These are phyloP conservation scores for Erysimum cheiranthoides DNA, from an alignment of 345 rosid genomes.

Conservation along the genomic window DNA sequence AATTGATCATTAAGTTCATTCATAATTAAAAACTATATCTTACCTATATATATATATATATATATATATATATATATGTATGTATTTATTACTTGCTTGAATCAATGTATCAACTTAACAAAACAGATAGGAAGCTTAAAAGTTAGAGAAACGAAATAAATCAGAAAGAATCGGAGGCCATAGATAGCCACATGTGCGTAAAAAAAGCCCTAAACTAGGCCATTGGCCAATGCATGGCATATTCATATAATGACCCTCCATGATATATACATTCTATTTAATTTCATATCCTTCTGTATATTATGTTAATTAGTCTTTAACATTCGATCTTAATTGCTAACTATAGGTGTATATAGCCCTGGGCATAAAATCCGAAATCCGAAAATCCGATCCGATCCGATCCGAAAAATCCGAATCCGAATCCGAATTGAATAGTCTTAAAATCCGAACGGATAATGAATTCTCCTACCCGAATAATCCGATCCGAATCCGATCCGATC, in stretches of 20 bases:
- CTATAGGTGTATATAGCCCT: slow-evolving; percentile 8
- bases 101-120: slow-evolving; percentile 41
- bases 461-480: too few relatives aligned
- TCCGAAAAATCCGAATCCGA: too few relatives aligned
- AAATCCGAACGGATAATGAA: too few relatives aligned
- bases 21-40: neutral
- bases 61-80: neutral
- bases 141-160: slow-evolving; percentile 37
- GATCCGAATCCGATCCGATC: too few relatives aligned
- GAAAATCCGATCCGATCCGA: too few relatives aligned
- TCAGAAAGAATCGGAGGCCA: slow-evolving; percentile 33
- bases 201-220: slow-evolving; percentile 34
- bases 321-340: slow-evolving; percentile 21
- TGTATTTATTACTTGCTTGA: slow-evolving; percentile 36
- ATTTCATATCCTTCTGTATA: slow-evolving; percentile 15
- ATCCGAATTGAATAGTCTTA: too few relatives aligned
- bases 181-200: slow-evolving; percentile 38
- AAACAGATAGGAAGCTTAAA: slow-evolving; percentile 46
- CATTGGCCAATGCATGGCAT: slow-evolving; percentile 42
- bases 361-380: too few relatives aligned
- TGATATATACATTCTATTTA: slow-evolving; percentile 11
- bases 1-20: neutral
- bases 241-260: slow-evolving; percentile 33
- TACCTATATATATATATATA: neutral
- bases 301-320: slow-evolving; percentile 7